phyloP scores from a whole-genome alignment of 78 protist genomes.

The Planoprotostelium fungivorum region DNA sequence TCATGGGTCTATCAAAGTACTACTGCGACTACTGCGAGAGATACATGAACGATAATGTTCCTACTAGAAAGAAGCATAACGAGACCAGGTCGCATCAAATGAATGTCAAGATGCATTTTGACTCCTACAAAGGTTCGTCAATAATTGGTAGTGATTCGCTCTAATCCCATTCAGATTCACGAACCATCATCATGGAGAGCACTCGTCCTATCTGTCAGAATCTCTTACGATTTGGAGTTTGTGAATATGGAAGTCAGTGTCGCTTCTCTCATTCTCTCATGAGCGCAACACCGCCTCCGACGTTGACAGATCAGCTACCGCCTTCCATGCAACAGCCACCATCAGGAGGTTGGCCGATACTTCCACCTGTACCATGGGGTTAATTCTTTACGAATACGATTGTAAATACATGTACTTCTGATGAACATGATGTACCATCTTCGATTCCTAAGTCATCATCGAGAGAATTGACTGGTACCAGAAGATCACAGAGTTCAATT shows the following conservation, averaged over 20 bases:
- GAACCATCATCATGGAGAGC: not conserved
- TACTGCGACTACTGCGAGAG: conserved; percentile 5
- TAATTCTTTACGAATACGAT: too few species aligned
- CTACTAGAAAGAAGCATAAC: not conserved
- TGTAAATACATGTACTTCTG: too few species aligned
- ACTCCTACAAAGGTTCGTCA: conserved; percentile 1
- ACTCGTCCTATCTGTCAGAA: not conserved
- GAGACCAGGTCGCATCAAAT: not conserved
- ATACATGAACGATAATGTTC: not conserved
- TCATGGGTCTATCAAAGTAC: not conserved
- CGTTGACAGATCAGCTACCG: not conserved
- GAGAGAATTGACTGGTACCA: too few species aligned
- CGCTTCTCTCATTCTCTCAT: conserved; percentile 6
- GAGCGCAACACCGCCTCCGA: not conserved
- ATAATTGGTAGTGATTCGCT: not conserved
- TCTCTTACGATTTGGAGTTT: not conserved
- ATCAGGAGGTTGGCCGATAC: not conserved
- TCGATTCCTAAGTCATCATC: too few species aligned
- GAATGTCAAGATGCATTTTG: not conserved
- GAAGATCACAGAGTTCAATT: too few species aligned
- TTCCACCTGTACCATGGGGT: not conserved
- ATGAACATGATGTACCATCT: too few species aligned
- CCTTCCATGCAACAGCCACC: not conserved
- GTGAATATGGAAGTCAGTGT: conserved; percentile 7
- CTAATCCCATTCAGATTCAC: not conserved